Evolutionary conservation across 352 stramenopile genomes (phyloP), one percentile per base, ranked within the genome.

Genomic region (Phytophthora boehmeriae): DNA sequence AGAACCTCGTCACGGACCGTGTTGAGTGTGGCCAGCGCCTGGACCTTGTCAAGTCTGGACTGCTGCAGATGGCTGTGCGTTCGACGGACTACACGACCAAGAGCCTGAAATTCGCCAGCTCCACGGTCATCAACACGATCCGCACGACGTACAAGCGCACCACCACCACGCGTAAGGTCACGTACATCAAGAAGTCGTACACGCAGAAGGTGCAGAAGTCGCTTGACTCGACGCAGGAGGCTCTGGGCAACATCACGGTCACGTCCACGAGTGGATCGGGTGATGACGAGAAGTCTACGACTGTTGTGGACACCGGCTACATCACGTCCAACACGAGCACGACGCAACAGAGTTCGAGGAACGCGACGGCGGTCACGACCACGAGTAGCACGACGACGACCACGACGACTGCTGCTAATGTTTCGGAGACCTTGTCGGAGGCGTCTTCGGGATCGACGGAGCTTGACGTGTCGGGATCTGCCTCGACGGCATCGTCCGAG

Each of bases 21-120:
- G 68, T 80, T 6, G 52, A 72, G 39, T 86, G 76, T 55, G 78
- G 71, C 27, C 71, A 90, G 55, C 66, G 72, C 17, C 51, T 88
- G 27, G 78, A 90, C 34, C 67, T 78, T 22, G 72, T 88, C 19
- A 60, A 67, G 41, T 73, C 64, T 3, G 80, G 80, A 36, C 60
- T 80, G 38, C 35, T 84, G 17, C 72, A 72, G 43, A 52, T 90
- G 53, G 78, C 78, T 4, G 71, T 78, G 4, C 71, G 54, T 28
- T 73, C 75, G 2, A 63, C 54, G 16, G 68, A 71, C 10, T 89
- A 86, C 71, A 73, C 75, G 52, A 50, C 71, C 4, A 63, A 68
- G 25, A 74, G 67, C 41, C 59, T 91, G 19, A 71, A 63, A 38
- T 88, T 86, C 55, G 73, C 73, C 23, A 78, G 61, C 47, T 70